Base-by-base conservation (phyloP, 1,284 basidiomycete species). In the Tremellales sp. region DNA sequence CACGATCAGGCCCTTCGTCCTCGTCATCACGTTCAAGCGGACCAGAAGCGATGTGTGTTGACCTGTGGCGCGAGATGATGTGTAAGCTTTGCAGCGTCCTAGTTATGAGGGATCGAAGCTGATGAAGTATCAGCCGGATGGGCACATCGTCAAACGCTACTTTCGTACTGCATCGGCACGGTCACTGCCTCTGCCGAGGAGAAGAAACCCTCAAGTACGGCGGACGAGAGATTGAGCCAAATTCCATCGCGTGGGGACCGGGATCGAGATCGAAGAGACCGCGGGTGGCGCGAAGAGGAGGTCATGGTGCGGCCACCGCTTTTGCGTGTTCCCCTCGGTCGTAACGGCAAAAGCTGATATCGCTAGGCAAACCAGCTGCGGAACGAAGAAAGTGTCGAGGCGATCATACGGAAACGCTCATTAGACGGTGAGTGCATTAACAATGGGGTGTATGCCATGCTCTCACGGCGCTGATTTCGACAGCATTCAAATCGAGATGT, bases 401-500 rank as follows among this genome's bases (percentile, higher is more conserved):
- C 78, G 36, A 91, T 93, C 56, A 80, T 92, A 43, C 78, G 85
- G 51, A 82, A 82, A 62, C 80, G 89, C 57, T 84, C 87, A 23
- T 72, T 87, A 43, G 85, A 90, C 62, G 89, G 89, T 86, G 64
- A 60, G 81, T 65, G 10, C 29, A 8, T 24, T 15, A 51, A n/a
- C n/a, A n/a, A n/a, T n/a, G n/a, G n/a, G n/a, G n/a, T n/a, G n/a
- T n/a, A n/a, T n/a, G n/a, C n/a, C n/a, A n/a, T n/a, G n/a, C n/a
- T n/a, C n/a, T n/a, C n/a, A n/a, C n/a, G n/a, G n/a, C n/a, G 21
- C 40, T 52, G 17, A 45, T 33, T 17, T 47, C 8, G n/a, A n/a
- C 56, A 92, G 89, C 86, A 27, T 92, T 93, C 73, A 81, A 80
- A 59, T 80, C 84, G 26, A 82, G 87, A 42, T 93, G 89, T 76